Evolutionary conservation across 164 flowering plant species (phyloP), one percentile per base, ranked within the genome.

Genomic region (Umbilicus rupestris): DNA sequence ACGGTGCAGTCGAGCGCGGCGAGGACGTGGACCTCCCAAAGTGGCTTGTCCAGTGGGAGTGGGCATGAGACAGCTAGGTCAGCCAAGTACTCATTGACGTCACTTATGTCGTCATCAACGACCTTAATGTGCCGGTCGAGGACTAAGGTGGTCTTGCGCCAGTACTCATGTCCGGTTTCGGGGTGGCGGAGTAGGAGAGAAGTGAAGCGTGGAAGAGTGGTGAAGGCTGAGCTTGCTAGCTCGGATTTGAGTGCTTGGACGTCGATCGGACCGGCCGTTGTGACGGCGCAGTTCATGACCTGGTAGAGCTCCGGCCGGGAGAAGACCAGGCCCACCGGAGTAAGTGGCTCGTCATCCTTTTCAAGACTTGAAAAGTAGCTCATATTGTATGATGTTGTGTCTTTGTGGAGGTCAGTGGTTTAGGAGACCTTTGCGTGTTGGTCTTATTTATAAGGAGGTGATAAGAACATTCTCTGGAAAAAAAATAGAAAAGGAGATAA

Each of bases 11-110:
- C 73, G 24, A 74, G 82, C 0, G 73, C 77, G 60, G 22, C n/a
- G 39, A 88, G 19, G 11, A 86, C 6, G 66, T 88, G 90, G 15
- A 86, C 9, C 64, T 88, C 95, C 95, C 90, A 88, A 11, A 85
- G 70, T 0, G 95, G 90, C 64, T 86, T 88, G 39, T 78, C 79
- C 0, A 22, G 33, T 28, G 74, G 67, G 11, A 88, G 72, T 5
- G 87, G 84, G 0, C 80, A 63, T 5, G 82, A 75, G 0, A 81
- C 81, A 0, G 88, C 44, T 24, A 88, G 68, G 37, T 83, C 87
- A 2, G 90, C 89, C 39, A 88, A 26, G 73, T 84, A 86, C 0
- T 52, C 71, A 63, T 83, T 83, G 26, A 81, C 64, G 7, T 31
- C 19, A 2, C 39, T 8, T 17, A 60, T 22, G 64, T 15, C 60